Conservation (phyloP, 2,329 filamentous ascomycete genomes). For the Tricladium varicosporioides region DNA sequence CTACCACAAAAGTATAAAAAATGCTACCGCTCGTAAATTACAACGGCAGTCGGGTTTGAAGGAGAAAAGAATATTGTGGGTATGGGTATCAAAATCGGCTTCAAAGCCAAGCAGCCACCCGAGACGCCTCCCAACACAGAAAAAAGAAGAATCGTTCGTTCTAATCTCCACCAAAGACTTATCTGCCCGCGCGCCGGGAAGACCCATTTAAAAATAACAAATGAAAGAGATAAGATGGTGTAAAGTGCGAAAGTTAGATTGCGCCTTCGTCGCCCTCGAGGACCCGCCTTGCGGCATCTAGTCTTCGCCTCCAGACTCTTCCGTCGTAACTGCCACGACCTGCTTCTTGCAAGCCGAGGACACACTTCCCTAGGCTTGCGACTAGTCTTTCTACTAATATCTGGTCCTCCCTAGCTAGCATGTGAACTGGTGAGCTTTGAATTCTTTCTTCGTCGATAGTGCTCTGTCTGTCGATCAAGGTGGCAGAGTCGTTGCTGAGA, state of each 20-base stretch:
- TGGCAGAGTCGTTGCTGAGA: conserved; percentile 18
- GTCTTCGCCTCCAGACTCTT: conserved; percentile 63
- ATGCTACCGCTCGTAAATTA: too few relatives aligned
- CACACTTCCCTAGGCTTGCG: conserved; percentile 57
- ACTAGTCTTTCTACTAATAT: conserved; percentile 59
- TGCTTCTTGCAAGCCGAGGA: conserved; percentile 55
- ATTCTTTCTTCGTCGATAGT: conserved; percentile 12
- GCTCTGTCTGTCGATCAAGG: conserved; percentile 16
- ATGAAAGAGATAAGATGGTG: background rate
- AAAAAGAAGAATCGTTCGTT: background rate
- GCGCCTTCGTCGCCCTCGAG: conserved; percentile 65
- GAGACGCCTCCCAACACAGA: background rate
- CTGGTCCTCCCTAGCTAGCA: conserved; percentile 51
- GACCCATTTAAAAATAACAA: background rate
- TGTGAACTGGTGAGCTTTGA: conserved; percentile 30
- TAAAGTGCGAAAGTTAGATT: conserved; percentile 15
- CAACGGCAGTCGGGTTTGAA: too few relatives aligned
- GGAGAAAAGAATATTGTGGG: too few relatives aligned
- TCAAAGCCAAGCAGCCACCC: background rate
- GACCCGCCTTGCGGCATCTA: conserved; percentile 72
- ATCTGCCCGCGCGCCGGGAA: background rate
- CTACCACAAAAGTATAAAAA: too few relatives aligned
- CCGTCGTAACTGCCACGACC: conserved; percentile 55
- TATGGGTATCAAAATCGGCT: background rate
- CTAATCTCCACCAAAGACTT: background rate